Base-by-base conservation (phyloP, 371 early-diverging fungal genomes). In the Mortierella sp. region DNA sequence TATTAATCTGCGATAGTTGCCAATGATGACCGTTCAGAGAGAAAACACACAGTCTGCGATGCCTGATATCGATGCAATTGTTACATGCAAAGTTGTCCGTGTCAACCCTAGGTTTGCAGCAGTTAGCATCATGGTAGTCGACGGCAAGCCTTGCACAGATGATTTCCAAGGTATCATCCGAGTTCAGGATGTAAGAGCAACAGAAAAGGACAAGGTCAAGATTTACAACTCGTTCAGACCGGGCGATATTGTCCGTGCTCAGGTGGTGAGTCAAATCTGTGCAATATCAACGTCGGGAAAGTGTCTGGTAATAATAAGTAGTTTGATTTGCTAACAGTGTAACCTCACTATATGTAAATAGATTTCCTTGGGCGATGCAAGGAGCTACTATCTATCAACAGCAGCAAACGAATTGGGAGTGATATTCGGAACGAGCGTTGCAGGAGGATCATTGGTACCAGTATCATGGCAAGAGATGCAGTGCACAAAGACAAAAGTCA, bases 381-480 rank as follows among this genome's bases (percentile, higher is more conserved):
- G 94, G 69, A 93, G 94, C 6, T 98, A 96, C 68, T 93, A 90
- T 74, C 83, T 98, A 57, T 95, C 97, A 6, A 98, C 98, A 2
- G 96, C 97, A 8, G 89, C 90, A 78, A 97, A 98, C 70, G 97
- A 97, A 67, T 82, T 94, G 28, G 99, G 99, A 28, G 99, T 98
- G 0, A 92, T 98, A 35, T 94, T 95, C 82, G 98, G 98, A 9
- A 93, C 92, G 51, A 96, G 96, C 83, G 86, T 91, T 17, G 93
- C 95, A 53, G 93, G 97, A 47, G 92, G 91, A 45, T 91, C 97
- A 0, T 94, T 98, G 96, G 88, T 97, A 45, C 99, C 99, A 2
- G 91, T 97, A 54, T 95, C 96, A 35, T 98, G 99, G 99, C 94
- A 97, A 82, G 92, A 97, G 75, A 98, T 98, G 99, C 93, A 96